Evolutionary conservation across 2,329 filamentous ascomycete genomes (phyloP).

Genomic region (Fusarium camptoceras): DNA sequence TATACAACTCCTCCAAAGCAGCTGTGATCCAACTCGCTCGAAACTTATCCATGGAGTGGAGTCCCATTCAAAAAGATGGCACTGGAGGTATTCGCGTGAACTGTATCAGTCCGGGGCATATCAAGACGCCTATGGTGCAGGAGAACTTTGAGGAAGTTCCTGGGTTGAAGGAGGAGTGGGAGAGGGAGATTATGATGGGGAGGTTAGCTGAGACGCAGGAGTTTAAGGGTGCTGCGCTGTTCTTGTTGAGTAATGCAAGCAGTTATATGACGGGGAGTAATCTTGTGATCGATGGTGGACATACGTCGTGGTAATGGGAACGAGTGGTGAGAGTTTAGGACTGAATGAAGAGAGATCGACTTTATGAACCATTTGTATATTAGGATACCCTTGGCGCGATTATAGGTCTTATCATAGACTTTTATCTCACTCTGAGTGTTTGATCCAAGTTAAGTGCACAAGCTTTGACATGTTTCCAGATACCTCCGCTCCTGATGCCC

Average conservation of each 20-base stretch:
- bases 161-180: slow-evolving; percentile 76
- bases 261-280: slow-evolving; percentile 81
- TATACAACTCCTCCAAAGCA: slow-evolving; percentile 84
- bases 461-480: not conserved
- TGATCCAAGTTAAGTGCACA: not conserved
- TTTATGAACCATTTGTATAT: slow-evolving; percentile 1
- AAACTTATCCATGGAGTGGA: slow-evolving; percentile 79
- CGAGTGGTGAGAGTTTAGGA: not conserved
- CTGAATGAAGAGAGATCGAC: not conserved
- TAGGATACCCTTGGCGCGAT: not conserved
- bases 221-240: slow-evolving; percentile 78
- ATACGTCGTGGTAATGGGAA: slow-evolving; percentile 64
- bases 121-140: slow-evolving; percentile 85
- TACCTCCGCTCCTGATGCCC: not conserved
- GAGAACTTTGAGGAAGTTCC: slow-evolving; percentile 81
- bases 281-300: slow-evolving; percentile 77
- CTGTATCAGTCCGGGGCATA: slow-evolving; percentile 83
- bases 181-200: slow-evolving; percentile 86
- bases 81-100: slow-evolving; percentile 80
- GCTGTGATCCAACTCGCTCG: slow-evolving; percentile 78
- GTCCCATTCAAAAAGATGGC: slow-evolving; percentile 53
- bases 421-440: too few relatives aligned
- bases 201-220: slow-evolving; percentile 75
- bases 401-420: not conserved
- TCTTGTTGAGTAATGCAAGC: slow-evolving; percentile 77